Base-by-base conservation (phyloP, 2,329 filamentous ascomycete species). In the Helotiales sp. region DNA sequence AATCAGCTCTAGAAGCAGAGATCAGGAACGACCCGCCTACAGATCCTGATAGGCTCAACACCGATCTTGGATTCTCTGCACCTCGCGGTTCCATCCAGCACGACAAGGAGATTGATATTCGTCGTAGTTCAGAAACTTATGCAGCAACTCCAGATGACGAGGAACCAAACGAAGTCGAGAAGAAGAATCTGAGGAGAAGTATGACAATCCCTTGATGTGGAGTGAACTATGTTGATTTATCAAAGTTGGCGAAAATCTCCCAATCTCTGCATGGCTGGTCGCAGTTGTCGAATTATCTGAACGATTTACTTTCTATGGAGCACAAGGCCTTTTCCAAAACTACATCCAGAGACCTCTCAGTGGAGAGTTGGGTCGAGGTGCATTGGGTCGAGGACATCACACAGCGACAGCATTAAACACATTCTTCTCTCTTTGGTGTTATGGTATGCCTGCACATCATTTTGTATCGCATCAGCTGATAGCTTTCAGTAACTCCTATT, bases 301-400 rank as follows among this genome's bases (percentile, higher is more conserved):
- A 71, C 79, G 84, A 17, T 87, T 86, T 67, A 81, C 82, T 5
- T 88, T 84, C 74, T 87, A 87, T 66, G 85, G 85, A 36, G 84
- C 81, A 8, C 82, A 80, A 15, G 79, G 81, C 51, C 77, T 86
- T 38, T 86, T 82, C 81, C 77, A 63, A 78, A 88, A 88, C 69
- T 88, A 81, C 64, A 79, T 88, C 66, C 81, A 87, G 64, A 52
- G 57, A 42, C 82, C 51, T 10, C 48, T 63, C 1, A 55, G 63
- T 55, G 60, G 64, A 19, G 55, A 46, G 25, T 27, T 61, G 22
- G 63, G 63, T 13, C 60, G 72, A 13, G 80, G 79, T 66, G 83
- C 81, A 40, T 71, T 86, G 10, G 80, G 79, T 2, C 71, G 82
- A 63, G 82, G 82, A 6, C 77, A 85, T 64, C 77, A 79, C 53